Evolutionary conservation across 2,329 filamentous ascomycete genomes (phyloP).

Genomic region (Colletotrichum sidae): DNA sequence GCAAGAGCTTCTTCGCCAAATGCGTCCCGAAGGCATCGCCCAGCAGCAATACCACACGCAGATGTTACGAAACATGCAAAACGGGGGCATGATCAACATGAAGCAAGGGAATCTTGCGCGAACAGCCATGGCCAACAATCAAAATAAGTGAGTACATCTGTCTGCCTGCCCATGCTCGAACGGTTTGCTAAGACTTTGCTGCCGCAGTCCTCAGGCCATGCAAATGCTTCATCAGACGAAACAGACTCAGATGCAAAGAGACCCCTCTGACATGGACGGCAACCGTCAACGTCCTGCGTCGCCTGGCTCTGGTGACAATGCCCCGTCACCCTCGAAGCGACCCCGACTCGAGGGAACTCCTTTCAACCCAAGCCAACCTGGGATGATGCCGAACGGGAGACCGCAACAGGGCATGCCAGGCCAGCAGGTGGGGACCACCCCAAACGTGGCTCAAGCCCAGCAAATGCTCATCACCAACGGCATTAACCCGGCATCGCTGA

Average conservation of each 20-base stretch:
- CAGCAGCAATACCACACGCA: conserved; percentile 68
- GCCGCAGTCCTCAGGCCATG: conserved; percentile 73
- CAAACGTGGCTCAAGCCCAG: conserved; percentile 63
- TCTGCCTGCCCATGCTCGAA: not conserved
- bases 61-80: conserved; percentile 76
- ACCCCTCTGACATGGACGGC: conserved; percentile 88
- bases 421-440: conserved; percentile 71
- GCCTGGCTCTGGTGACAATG: conserved; percentile 85
- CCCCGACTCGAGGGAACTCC: conserved; percentile 79
- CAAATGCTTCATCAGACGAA: conserved; percentile 78
- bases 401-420: conserved; percentile 78
- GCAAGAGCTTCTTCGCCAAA: conserved; percentile 80
- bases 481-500: conserved; percentile 81
- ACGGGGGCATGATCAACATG: conserved; percentile 70
- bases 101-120: conserved; percentile 75
- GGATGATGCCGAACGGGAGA: conserved; percentile 80
- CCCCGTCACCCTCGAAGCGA: conserved; percentile 91
- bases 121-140: conserved; percentile 82
- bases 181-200: conserved; percentile 30
- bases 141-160: conserved; percentile 69
- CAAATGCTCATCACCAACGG: conserved; percentile 75
- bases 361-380: conserved; percentile 77
- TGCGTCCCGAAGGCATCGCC: conserved; percentile 69
- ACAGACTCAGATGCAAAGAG: conserved; percentile 86
- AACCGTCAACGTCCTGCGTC: conserved; percentile 85